A percentile compares a stretch with the other conserved stretches of the same genome.
phyloP scores from a whole-genome alignment of 2,329 filamentous ascomycete genomes.

The Pseudonectria buxi region DNA sequence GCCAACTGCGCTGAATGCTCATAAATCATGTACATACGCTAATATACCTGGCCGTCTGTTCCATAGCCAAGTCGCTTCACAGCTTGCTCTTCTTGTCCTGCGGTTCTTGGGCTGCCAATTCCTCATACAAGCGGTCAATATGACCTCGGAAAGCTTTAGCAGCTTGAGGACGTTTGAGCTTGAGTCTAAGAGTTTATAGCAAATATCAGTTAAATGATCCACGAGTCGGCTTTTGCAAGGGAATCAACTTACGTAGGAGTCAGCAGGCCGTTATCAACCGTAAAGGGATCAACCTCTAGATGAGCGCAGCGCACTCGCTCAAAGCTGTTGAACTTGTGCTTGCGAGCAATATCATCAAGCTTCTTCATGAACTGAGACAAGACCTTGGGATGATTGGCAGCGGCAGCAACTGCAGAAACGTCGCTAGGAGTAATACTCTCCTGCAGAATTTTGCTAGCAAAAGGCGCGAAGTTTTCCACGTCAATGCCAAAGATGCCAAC shows the following conservation, averaged over 20 bases:
- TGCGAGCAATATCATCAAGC: slow-evolving; percentile 69
- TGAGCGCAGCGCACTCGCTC: slow-evolving; percentile 72
- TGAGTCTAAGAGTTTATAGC: slow-evolving; percentile 37
- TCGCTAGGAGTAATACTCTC: slow-evolving; percentile 59
- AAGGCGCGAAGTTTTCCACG: slow-evolving; percentile 74
- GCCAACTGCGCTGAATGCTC: not conserved
- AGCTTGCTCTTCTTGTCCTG: slow-evolving; percentile 14
- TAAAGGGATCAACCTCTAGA: slow-evolving; percentile 82
- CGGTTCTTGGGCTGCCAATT: slow-evolving; percentile 29
- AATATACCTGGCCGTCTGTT: not conserved
- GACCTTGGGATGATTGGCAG: slow-evolving; percentile 62
- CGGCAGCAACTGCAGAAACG: slow-evolving; percentile 57
- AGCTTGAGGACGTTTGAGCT: slow-evolving; percentile 53
- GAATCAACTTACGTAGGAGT: slow-evolving; percentile 69
- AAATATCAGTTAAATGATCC: slow-evolving; percentile 5
- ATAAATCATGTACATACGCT: not conserved
- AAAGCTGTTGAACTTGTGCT: slow-evolving; percentile 85
- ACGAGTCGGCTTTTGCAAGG: not conserved
- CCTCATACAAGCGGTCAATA: slow-evolving; percentile 51
- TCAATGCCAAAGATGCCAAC: slow-evolving; percentile 87
- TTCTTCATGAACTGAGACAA: slow-evolving; percentile 69
- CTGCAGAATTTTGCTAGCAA: slow-evolving; percentile 69
- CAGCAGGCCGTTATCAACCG: slow-evolving; percentile 82
- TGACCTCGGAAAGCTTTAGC: slow-evolving; percentile 45
- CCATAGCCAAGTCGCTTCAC: slow-evolving; percentile 11